phyloP scores from a whole-genome alignment of 306 rosid species.

The Quillaja saponaria region DNA sequence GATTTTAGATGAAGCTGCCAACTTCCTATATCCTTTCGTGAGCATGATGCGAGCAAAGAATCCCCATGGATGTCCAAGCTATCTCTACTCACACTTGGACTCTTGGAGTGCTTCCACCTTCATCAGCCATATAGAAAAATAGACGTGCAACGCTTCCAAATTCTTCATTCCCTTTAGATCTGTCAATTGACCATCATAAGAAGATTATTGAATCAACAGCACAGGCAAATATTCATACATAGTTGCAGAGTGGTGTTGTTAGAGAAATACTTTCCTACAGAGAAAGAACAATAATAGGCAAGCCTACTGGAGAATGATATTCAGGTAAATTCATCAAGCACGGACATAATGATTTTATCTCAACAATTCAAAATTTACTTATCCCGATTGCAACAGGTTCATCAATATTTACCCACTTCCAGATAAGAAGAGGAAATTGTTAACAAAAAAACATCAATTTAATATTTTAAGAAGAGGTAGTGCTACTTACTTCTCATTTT shows the following conservation, averaged over 20 bases:
- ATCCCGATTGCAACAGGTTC: constrained; percentile 10
- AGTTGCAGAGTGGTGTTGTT: constrained; percentile 11
- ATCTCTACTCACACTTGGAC: constrained; percentile 55
- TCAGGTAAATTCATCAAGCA: neutral
- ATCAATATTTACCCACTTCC: constrained; percentile 1
- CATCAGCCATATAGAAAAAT: constrained; percentile 95
- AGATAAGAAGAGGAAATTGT: constrained; percentile 17
- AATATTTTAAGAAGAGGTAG: constrained; percentile 1
- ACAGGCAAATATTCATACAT: constrained; percentile 6
- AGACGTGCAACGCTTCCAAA: constrained; percentile 57
- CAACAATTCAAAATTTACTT: neutral
- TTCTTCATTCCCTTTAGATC: constrained; percentile 56
- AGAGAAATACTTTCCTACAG: constrained; percentile 9
- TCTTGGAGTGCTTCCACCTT: constrained; percentile 62
- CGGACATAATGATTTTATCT: neutral
- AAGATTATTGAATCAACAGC: constrained; percentile 12
- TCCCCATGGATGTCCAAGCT: constrained; percentile 43
- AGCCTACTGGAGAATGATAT: neutral
- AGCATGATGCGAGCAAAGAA: constrained; percentile 78
- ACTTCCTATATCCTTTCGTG: constrained; percentile 74
- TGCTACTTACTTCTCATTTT: constrained; percentile 53
- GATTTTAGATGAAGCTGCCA: constrained; percentile 96
- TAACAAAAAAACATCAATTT: neutral
- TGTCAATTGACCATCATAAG: constrained; percentile 43
- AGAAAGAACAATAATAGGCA: constrained; percentile 1